Evolutionary conservation across 2,329 filamentous ascomycete species (phyloP), one percentile per base, ranked within the genome.

Genomic region (Penicillium sp.): DNA sequence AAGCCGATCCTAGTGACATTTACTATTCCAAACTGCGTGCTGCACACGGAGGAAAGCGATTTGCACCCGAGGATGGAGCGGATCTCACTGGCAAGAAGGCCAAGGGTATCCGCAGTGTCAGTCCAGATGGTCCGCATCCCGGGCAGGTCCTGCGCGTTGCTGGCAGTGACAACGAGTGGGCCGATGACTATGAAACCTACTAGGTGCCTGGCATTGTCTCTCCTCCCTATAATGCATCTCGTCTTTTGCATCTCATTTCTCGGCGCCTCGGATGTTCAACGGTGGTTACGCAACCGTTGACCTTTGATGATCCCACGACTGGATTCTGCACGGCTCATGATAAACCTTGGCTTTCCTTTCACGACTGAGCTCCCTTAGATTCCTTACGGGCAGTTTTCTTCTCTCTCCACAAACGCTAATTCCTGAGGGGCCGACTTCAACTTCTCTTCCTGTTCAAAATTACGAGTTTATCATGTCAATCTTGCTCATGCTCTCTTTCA

Each of bases 11-110:
- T 0, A 87, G 87, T 4, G 90, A 94, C 60, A 82, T 86, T 10
- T 95, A 96, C 74, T 91, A 91, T 69, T 89, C 90, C 63, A 91
- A 90, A 74, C 78, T 93, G 54, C 84, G 88, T 57, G 86, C 87
- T 33, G 82, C 87, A 6, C 84, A 86, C 37, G 82, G 55, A 42
- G 50, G 82, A 65, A 93, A 91, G 77, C 83, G 88, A 46, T 81
- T 84, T 62, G 71, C 75, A 17, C 70, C 74, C 40, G 73, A 80
- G 58, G 75, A 76, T 49, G 65, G 67, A 41, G 61, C 69, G 57
- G 70, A 67, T 48, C 59, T 73, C 29, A 67, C 64, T 40, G 76
- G 75, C 4, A 80, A 79, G 65, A 79, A 78, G 61, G 58, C 73
- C 38, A 78, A 75, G 64, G 77, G 78, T 25, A 80, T 82, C 40